These are phyloP conservation scores for Purshia tridentata DNA, from an alignment of 306 rosid genomes.

Conservation along the genomic window DNA sequence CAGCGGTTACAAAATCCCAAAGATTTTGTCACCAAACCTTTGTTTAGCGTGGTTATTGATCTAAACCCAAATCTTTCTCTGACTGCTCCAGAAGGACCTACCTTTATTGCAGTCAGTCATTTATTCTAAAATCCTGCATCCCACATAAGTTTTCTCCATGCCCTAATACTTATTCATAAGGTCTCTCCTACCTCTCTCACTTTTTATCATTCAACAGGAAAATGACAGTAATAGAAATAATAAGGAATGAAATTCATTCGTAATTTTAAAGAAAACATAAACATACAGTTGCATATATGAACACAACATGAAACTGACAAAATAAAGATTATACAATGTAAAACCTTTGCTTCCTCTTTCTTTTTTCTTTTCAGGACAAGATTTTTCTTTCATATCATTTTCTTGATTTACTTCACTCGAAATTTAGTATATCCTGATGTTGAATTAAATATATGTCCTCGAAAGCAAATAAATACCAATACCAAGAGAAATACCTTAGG, in stretches of 20 bases:
- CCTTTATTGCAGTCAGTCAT: not conserved
- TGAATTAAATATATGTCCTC: not conserved
- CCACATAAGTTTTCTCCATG: not conserved
- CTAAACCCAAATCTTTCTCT: not conserved
- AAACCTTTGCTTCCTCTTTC: not conserved
- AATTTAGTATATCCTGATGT: not conserved
- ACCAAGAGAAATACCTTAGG: conserved; percentile 37
- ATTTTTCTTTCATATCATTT: not conserved
- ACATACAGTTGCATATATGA: not conserved
- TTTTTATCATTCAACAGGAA: not conserved
- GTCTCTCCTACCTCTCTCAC: not conserved
- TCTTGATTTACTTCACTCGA: not conserved
- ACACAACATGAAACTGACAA: not conserved
- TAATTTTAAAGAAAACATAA: not conserved
- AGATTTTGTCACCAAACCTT: not conserved
- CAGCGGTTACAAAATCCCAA: not conserved
- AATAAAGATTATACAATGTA: not conserved
- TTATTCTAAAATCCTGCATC: not conserved
- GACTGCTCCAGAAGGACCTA: conserved; percentile 7
- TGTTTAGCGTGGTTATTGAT: not conserved
- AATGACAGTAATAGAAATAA: too few relatives aligned
- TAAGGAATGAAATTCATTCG: not conserved
- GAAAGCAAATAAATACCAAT: not conserved
- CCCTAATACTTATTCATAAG: not conserved
- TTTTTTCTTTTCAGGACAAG: not conserved